Evolutionary conservation across 2,329 filamentous ascomycete genomes (phyloP).

Genomic region (Fusarium illudens): DNA sequence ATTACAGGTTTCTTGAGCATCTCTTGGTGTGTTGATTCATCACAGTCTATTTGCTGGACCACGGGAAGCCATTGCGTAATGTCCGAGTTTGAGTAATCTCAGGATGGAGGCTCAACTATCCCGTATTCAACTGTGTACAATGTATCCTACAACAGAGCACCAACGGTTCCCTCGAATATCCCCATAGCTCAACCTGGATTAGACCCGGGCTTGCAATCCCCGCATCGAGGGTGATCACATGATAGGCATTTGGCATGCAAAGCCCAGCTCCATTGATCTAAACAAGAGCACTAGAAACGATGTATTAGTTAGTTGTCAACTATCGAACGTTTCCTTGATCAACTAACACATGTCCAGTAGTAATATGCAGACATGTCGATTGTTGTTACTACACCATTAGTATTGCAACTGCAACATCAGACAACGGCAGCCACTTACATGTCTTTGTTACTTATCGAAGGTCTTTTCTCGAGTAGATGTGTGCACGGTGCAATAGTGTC

Average conservation of each 20-base stretch:
- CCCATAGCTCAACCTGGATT: neutral
- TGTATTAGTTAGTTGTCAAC: neutral
- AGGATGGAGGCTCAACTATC: neutral
- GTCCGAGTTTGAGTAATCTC: neutral
- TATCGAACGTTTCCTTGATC: neutral
- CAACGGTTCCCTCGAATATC: neutral
- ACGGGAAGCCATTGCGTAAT: neutral
- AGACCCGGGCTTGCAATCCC: neutral
- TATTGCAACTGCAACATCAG: neutral
- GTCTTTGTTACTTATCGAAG: neutral
- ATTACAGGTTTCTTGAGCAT: neutral
- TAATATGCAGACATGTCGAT: neutral
- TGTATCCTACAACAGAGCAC: neutral
- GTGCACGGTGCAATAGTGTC: neutral
- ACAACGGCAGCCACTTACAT: neutral
- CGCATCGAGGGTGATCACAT: slow-evolving; percentile 3
- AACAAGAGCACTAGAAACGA: neutral
- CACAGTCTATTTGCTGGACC: neutral
- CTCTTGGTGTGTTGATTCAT: neutral
- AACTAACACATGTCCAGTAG: neutral
- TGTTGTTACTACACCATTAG: neutral
- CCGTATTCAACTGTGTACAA: neutral
- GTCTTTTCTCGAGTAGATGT: neutral
- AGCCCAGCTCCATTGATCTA: neutral
- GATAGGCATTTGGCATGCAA: neutral